Base-by-base conservation (phyloP, 306 rosid species). In the Hylodesmum podocarpum region DNA sequence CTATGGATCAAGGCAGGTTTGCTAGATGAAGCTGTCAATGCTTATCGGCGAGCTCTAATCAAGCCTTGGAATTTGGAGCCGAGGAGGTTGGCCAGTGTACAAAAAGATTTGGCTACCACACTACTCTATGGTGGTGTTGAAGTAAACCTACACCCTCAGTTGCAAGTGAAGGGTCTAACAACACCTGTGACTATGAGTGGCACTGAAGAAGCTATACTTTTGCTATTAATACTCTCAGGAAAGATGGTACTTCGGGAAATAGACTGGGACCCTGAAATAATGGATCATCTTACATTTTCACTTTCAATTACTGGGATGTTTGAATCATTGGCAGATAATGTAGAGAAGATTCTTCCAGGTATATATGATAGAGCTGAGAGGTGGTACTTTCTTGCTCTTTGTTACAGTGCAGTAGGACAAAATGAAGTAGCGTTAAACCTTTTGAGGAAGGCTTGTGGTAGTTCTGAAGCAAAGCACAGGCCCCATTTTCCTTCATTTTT, bases 311-410 rank as follows among this genome's bases (percentile, higher is more conserved):
- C 90, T 0, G 90, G 96, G 58, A 85, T 85, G 81, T 86, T 88
- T 70, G 91, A 91, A 75, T 70, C 86, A 39, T 78, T 95, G 75
- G 99, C 99, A 10, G 87, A 81, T 59, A 88, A 81, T 51, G 79
- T 88, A 43, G 97, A 92, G 86, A 93, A 91, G 92, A 78, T 86
- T 70, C 87, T 87, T 83, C 97, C 97, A 0, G 97, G 96, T 46
- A 78, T 86, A 29, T 87, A 81, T 44, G 62, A 69, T 65, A 87
- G 99, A 79, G 86, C 89, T 5, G 92, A 92, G 80, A 87, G 88
- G 76, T 92, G 97, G 96, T 90, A 90, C 86, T 80, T 87, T 77
- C 99, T 95, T 53, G 96, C 99, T 73, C 97, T 95, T 61, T 95
- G 97, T 82, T 90, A 88, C 74, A 86, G 86, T 77, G 97, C 97